Base-by-base conservation (phyloP, 257 asterid species). In the Rehmannia glutinosa region DNA sequence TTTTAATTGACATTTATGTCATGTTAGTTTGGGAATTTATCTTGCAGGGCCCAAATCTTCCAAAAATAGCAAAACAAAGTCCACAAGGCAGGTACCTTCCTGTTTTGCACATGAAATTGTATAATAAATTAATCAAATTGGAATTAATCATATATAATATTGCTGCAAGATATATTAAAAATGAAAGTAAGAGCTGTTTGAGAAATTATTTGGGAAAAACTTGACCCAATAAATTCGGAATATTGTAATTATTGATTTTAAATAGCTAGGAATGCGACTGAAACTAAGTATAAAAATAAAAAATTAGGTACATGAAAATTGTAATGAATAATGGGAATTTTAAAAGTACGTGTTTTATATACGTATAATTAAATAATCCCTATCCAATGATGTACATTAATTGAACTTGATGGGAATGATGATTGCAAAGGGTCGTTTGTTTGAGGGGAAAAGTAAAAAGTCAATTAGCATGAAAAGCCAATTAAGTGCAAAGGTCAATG, bases 401-500 rank as follows among this genome's bases (percentile, higher is more conserved):
- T 65, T 7, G 46, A 6, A 28, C 19, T 28, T 17, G 9, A 4
- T 24, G 11, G 32, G 32, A 17, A 27, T 49, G 59, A 16, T 30
- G 47, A 35, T 46, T 19, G 45, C 25, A 3, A 46, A 53, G 19
- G 68, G 17, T 32, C 42, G 60, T 49, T 49, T 36, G 35, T 66
- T 51, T 32, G 17, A 41, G 21, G 11, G 2, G n/a, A n/a, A n/a
- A n/a, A n/a, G n/a, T n/a, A 7, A 41, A 27, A 57, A 56, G 49
- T 55, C 71, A 76, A 73, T 46, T 41, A 41, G 52, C 59, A 61
- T 55, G 71, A 77, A 78, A 72, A 77, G 71, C 33, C 53, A n/a
- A n/a, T n/a, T n/a, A 69, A 62, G 69, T 41, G 11, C 56, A 68
- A 64, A 66, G 72, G 80, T 79, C 82, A 65, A 69, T 55, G 73